These are phyloP conservation scores for Rhododendron kiyosumense DNA, from an alignment of 148 eudicot genomes.

Conservation along the genomic window DNA sequence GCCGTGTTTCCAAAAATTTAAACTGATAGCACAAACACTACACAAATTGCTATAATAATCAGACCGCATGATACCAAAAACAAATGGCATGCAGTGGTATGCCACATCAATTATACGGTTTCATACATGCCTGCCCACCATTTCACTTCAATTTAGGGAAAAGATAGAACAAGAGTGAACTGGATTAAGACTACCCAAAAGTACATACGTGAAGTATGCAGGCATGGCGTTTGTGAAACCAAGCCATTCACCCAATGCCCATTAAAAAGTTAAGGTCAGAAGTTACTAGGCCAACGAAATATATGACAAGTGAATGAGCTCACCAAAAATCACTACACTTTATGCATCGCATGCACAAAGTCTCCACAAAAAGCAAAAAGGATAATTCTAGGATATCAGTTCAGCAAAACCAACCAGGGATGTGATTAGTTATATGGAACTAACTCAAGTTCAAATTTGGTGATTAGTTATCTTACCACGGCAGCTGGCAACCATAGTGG, in stretches of 20 bases:
- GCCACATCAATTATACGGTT: neutral
- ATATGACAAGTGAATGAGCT: neutral
- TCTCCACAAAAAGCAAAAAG: neutral
- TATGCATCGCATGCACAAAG: neutral
- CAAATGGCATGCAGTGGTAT: neutral
- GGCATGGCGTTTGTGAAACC: neutral
- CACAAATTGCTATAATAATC: neutral
- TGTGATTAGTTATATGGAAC: neutral
- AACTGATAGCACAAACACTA: neutral
- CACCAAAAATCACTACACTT: neutral
- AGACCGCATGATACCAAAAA: neutral
- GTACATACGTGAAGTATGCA: neutral
- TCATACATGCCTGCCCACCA: neutral
- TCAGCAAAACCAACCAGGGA: neutral
- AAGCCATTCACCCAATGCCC: neutral
- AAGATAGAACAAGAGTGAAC: neutral
- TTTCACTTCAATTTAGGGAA: neutral
- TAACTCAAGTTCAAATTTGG: slow-evolving; percentile 1
- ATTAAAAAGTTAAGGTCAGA: neutral
- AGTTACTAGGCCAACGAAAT: neutral
- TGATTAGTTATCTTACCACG: slow-evolving; percentile 51
- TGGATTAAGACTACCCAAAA: neutral
- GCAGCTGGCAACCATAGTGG: slow-evolving; percentile 93
- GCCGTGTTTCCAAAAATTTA: slow-evolving; percentile 14
- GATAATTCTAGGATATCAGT: neutral